phyloP scores from a whole-genome alignment of 441 rosid species.

The Mallotus japonicus region DNA sequence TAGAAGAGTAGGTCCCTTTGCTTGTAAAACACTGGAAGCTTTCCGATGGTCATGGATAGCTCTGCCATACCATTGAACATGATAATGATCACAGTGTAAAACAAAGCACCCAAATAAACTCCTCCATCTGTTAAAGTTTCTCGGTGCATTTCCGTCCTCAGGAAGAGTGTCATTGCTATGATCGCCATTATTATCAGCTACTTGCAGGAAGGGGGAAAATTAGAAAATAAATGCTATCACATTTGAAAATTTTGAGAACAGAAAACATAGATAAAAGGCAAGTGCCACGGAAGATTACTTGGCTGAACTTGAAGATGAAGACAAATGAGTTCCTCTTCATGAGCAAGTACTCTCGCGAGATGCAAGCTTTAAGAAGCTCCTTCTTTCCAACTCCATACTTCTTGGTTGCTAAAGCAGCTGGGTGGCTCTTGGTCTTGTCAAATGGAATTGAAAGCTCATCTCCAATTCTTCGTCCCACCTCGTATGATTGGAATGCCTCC shows the following conservation, averaged over 20 bases:
- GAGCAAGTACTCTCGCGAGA: conserved; percentile 66
- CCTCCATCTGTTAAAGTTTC: conserved; percentile 52
- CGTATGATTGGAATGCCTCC: conserved; percentile 70
- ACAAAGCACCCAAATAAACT: conserved; percentile 62
- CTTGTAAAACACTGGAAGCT: conserved; percentile 85
- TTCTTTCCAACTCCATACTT: conserved; percentile 56
- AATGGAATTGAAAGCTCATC: conserved; percentile 60
- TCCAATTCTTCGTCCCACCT: conserved; percentile 49
- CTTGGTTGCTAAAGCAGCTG: conserved; percentile 67
- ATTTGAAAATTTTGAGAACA: neutral
- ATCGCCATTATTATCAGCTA: conserved; percentile 52
- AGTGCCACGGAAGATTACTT: conserved; percentile 30
- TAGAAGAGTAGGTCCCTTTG: conserved; percentile 73
- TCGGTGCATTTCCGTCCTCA: conserved; percentile 59
- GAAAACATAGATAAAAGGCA: neutral
- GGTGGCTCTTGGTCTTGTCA: conserved; percentile 66
- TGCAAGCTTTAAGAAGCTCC: conserved; percentile 62
- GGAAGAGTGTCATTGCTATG: conserved; percentile 54
- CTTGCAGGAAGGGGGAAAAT: neutral
- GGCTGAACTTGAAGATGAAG: conserved; percentile 67
- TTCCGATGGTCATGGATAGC: conserved; percentile 64
- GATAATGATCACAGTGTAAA: conserved; percentile 41
- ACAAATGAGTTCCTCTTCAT: conserved; percentile 91
- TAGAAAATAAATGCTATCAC: conserved; percentile 8
- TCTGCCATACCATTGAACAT: conserved; percentile 83